A percentile compares a stretch with the other conserved stretches of the same genome.
These are phyloP conservation scores for Porcisia hertigi DNA, from an alignment of 208 protist species.

Conservation along the genomic window DNA sequence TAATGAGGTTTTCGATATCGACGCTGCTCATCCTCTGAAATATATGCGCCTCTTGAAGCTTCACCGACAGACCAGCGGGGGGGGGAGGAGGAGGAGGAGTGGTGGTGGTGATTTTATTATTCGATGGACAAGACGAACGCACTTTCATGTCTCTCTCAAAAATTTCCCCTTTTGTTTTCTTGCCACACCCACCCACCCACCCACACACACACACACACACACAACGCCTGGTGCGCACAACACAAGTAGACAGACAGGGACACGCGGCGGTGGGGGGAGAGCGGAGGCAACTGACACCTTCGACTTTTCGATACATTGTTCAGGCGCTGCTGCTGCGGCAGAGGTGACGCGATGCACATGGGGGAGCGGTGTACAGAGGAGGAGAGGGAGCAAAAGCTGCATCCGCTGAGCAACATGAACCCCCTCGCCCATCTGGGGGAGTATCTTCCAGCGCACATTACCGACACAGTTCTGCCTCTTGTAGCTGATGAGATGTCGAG, in stretches of 20 bases:
- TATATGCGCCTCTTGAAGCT: too few species aligned
- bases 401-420: conserved; percentile 6
- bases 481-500: conserved; percentile 20
- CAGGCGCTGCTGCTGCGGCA: too few species aligned
- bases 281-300: background rate
- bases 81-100: too few species aligned
- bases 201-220: background rate
- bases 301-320: background rate
- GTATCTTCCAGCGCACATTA: conserved; percentile 15
- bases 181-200: background rate
- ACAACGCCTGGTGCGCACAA: too few species aligned
- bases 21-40: background rate
- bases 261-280: background rate
- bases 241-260: too few species aligned
- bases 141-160: background rate
- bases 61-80: background rate
- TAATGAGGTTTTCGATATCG: background rate
- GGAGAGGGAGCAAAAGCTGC: background rate
- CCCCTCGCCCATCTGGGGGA: conserved; percentile 13
- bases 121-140: background rate
- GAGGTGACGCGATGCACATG: background rate
- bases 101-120: background rate
- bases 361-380: background rate
- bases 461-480: conserved; percentile 14
- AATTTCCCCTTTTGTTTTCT: background rate